Evolutionary conservation across 371 early-diverging fungal species (phyloP), one percentile per base, ranked within the genome.

Genomic region (Rozella allomycis): DNA sequence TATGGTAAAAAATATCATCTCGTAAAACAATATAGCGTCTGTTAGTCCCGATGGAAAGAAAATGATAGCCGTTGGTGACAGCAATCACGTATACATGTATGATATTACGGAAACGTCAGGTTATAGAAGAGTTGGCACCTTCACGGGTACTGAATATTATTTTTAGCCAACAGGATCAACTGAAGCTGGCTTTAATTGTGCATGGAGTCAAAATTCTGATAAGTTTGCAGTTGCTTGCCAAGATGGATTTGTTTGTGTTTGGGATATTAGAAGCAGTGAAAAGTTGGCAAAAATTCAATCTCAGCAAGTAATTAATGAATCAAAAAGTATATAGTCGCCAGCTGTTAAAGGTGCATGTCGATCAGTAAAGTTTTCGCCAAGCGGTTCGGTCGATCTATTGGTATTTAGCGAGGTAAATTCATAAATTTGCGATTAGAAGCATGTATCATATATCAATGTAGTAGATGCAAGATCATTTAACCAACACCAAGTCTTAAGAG

Each of bases 391-490:
- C 20, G 86, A 85, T 57, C 44, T 85, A 18, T 45, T 85, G 10
- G 56, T 72, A 19, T 85, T 60, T 42, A 72, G 70, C 27, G 86
- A 85, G 54, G 72, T 71, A 45, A 19, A 38, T 5, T 9, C n/a
- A 13, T 7, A 1, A 6, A n/a, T 22, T n/a, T 9, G 7, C 16
- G 4, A 10, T 10, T 12, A 7, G 13, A 23, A 65, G 62, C 86
- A 85, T 43, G 70, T 75, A 10, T 74, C 74, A 0, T 77, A 80
- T 52, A 52, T 85, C 18, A 70, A 77, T 44, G 37, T 85, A 21
- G 72, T 82, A 1, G 86, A 85, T 51, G 76, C 83, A 5, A 54
- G 86, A 21, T 78, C 75, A 1, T 85, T 78, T 39, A 62, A 73
- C 37, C 53, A 60, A 3, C 55, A 61, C 3, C 81, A 85, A 43